Evolutionary conservation across 495 filamentous ascomycete species (phyloP).

Genomic region (Aspergillus bertholletiae): DNA sequence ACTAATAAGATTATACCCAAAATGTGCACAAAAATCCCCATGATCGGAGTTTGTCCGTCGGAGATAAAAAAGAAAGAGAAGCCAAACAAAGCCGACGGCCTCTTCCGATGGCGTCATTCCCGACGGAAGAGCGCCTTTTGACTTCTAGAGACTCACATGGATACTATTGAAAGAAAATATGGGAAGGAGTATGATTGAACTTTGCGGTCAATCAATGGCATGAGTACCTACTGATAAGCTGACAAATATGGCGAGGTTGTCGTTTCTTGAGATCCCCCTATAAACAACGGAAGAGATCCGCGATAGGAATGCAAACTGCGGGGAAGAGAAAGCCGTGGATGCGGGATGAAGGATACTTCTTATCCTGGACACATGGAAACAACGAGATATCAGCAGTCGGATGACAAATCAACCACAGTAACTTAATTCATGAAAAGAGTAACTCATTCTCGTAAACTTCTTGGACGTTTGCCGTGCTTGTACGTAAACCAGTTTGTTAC

Average conservation of each 20-base stretch:
- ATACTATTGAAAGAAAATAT: neutral
- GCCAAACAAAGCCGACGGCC: neutral
- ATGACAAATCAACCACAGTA: neutral
- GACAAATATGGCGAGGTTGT: neutral
- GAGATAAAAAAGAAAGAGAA: neutral
- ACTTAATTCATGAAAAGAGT: neutral
- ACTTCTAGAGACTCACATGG: no score
- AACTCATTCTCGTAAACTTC: no score
- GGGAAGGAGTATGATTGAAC: no score
- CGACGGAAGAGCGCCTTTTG: neutral
- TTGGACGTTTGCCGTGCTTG: neutral
- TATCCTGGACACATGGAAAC: no score
- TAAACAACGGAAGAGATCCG: neutral
- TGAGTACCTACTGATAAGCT: no score
- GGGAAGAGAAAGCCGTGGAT: neutral
- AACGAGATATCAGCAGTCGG: no score
- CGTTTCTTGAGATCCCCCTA: neutral
- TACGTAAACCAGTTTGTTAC: neutral
- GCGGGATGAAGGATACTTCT: no score
- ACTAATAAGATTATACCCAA: neutral
- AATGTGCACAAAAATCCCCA: neutral
- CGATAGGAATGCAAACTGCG: neutral
- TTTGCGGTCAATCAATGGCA: no score
- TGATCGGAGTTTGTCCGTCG: neutral
- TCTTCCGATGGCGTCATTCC: constrained; percentile 7